A percentile compares a stretch with the other conserved stretches of the same genome.
Conservation (phyloP, 176 grass and related monocot species). For the Aegilops bicornis region DNA sequence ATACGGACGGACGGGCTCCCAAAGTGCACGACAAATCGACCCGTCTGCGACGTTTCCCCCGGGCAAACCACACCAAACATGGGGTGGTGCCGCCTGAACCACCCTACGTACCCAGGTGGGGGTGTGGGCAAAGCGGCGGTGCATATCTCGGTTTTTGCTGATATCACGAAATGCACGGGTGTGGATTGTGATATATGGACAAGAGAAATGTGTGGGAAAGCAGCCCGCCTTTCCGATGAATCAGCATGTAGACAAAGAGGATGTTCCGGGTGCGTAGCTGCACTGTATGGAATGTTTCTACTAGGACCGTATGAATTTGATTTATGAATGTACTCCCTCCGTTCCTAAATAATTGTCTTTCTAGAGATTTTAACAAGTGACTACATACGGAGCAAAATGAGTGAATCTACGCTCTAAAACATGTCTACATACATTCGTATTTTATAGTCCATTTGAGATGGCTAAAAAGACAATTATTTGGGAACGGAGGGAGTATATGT, state of each 20-base stretch:
- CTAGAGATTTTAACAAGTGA: no score
- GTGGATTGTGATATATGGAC: not conserved
- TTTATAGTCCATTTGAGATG: no score
- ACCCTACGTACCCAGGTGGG: not conserved
- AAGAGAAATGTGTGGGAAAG: not conserved
- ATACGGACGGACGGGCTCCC: constrained; percentile 24
- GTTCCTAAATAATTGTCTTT: no score
- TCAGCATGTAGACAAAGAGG: constrained; percentile 5
- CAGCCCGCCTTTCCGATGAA: not conserved
- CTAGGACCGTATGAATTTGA: not conserved
- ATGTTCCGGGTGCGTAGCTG: not conserved
- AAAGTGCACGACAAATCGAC: constrained; percentile 28
- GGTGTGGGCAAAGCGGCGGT: constrained; percentile 13
- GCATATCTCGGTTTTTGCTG: not conserved
- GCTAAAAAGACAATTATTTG: no score
- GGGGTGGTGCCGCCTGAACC: constrained; percentile 44
- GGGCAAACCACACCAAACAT: constrained; percentile 39
- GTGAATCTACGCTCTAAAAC: no score
- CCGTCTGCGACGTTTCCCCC: constrained; percentile 26
- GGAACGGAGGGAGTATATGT: no score
- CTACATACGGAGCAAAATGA: no score
- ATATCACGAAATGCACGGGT: not conserved
- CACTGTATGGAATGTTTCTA: not conserved
- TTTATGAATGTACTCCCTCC: no score
- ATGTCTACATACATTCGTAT: no score